Evolutionary conservation across 139 green algal species (phyloP), one percentile per base, ranked within the genome.

Genomic region (Nannochloris sp.): DNA sequence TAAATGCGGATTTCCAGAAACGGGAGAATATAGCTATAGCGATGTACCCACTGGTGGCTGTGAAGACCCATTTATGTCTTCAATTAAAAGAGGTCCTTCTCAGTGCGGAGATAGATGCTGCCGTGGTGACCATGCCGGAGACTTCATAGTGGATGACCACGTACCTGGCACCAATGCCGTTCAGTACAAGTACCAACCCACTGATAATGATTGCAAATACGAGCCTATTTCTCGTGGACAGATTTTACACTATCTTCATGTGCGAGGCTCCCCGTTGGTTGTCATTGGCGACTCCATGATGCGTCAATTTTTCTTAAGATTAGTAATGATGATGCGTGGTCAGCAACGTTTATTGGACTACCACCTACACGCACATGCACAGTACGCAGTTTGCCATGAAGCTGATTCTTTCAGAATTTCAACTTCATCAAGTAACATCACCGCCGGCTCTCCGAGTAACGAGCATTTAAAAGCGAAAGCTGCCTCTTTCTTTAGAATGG

Each of bases 201-300:
- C 56, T 46, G 23, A 64, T 14, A 57, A 24, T 23, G 32, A 23
- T 55, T 64, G 56, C 37, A 47, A 29, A 34, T 64, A 64, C 25
- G 37, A 25, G 30, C 23, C 30, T 15, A 55, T 64, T 13, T 14
- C 19, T 13, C 30, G 56, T 32, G 56, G 56, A 2, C 61, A 69
- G 24, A 29, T 69, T n/a, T 29, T 69, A 39, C 39, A 69, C 33
- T 69, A 54, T 35, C 24, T 69, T 0, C 61, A 69, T 44, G 19
- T 13, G 8, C 25, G 61, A 19, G 47, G 47, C 27, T 62, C 42
- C 25, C 25, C 46, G 19, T n/a, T 69, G n/a, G 39, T 32, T 23
- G 61, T 69, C 0, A 61, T 61, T 9, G 63, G 63, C 31, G 63
- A 70, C 63, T 62, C 44, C 47, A 67, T 70, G 48, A 70, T 70